Percentiles rank a stretch among this genome's conserved stretches.
Conservation (phyloP, 2,329 filamentous ascomycete species). For the Fusarium brevicatenulatum region DNA sequence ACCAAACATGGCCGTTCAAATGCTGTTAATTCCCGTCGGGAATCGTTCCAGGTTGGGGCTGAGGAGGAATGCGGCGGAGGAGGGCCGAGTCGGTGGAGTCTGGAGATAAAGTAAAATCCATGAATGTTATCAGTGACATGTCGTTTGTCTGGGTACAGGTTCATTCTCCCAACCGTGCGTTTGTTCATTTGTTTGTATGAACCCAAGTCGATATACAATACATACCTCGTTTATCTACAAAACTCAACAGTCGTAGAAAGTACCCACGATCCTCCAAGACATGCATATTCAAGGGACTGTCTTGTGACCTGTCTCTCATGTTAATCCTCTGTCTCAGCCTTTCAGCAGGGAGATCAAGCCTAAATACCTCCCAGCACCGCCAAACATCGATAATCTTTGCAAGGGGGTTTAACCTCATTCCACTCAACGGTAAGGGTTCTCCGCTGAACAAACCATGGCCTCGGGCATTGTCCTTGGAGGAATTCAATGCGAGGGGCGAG, state of each 20-base stretch:
- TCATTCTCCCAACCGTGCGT: not conserved
- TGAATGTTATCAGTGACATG: slow-evolving; percentile 4
- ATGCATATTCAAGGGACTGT: slow-evolving; percentile 7
- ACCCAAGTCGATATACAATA: not conserved
- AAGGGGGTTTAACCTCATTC: slow-evolving; percentile 2
- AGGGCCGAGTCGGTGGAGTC: slow-evolving; percentile 6
- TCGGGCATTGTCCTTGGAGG: not conserved
- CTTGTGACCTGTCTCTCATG: not conserved
- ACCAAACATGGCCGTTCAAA: slow-evolving; percentile 6
- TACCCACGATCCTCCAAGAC: not conserved
- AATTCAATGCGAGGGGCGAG: slow-evolving; percentile 1
- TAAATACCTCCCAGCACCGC: slow-evolving; percentile 1
- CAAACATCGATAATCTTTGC: not conserved
- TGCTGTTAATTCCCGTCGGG: slow-evolving; percentile 11
- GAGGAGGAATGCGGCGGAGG: not conserved
- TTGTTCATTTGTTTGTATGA: not conserved
- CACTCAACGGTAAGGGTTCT: not conserved
- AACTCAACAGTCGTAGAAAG: not conserved
- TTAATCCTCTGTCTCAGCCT: slow-evolving; percentile 4
- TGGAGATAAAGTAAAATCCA: not conserved
- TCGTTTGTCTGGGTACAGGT: not conserved
- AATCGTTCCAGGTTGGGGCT: slow-evolving; percentile 4
- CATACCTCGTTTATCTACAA: not conserved
- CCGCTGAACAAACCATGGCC: not conserved
- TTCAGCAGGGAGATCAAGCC: slow-evolving; percentile 16